A percentile compares a stretch with the other conserved stretches of the same genome.
phyloP scores from a whole-genome alignment of 1,284 basidiomycete genomes.

The Afroboletus lepidellus region DNA sequence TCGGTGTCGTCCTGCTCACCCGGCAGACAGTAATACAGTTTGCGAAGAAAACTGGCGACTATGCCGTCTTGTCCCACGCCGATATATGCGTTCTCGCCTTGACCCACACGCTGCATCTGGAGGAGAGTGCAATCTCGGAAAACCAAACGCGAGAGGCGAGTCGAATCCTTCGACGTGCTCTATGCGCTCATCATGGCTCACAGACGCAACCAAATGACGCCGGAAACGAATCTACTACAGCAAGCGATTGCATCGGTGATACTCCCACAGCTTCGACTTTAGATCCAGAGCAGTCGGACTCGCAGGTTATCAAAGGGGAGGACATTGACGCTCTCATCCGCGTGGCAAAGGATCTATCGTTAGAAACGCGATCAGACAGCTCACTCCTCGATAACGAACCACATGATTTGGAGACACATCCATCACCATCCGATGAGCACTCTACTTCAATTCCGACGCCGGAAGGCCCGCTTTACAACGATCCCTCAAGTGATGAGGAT shows the following conservation, averaged over 20 bases:
- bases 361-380: conserved; percentile 5
- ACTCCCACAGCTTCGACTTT: background rate
- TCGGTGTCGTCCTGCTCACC: conserved; percentile 12
- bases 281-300: background rate
- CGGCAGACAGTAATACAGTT: conserved; percentile 72
- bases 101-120: conserved; percentile 74
- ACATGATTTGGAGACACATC: conserved; percentile 1
- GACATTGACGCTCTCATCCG: conserved; percentile 13
- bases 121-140: conserved; percentile 30
- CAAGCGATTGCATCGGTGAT: conserved; percentile 49
- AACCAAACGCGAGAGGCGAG: conserved; percentile 20
- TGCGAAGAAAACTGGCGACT: conserved; percentile 97
- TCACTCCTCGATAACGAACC: conserved; percentile 1
- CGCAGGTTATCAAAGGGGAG: background rate
- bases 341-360: conserved; percentile 10
- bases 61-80: conserved; percentile 86
- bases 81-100: conserved; percentile 93
- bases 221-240: conserved; percentile 17
- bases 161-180: background rate
- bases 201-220: conserved; percentile 10
- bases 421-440: conserved; percentile 5
- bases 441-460: conserved; percentile 6
- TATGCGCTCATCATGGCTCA: background rate
- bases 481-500: conserved; percentile 65
- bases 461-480: conserved; percentile 56